A percentile compares a stretch with the other conserved stretches of the same genome.
These are phyloP conservation scores for Dioscorea dumetorum DNA, from an alignment of 106 monocot genomes.

Conservation along the genomic window DNA sequence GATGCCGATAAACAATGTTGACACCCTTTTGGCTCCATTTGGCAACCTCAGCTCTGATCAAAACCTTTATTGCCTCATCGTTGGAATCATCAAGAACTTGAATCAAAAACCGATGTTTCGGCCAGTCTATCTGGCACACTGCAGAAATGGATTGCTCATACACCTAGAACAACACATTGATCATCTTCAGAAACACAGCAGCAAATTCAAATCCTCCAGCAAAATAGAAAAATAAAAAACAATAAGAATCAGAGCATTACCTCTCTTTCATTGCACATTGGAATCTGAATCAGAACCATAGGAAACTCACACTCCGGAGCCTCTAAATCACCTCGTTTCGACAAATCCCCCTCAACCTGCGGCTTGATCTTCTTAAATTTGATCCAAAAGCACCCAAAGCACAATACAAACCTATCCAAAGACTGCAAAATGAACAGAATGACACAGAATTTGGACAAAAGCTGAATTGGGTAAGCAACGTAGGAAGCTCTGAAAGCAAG, in stretches of 20 bases:
- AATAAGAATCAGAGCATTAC: conserved; percentile 7
- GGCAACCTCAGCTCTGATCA: conserved; percentile 52
- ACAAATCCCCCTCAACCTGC: conserved; percentile 10
- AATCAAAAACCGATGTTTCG: conserved; percentile 39
- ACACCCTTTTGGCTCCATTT: conserved; percentile 56
- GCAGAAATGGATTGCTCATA: conserved; percentile 77
- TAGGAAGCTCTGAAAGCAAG: conserved; percentile 34
- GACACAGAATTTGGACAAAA: conserved; percentile 44
- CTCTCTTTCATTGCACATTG: conserved; percentile 70
- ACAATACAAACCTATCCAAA: conserved; percentile 36
- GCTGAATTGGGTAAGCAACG: conserved; percentile 34
- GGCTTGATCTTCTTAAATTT: conserved; percentile 49
- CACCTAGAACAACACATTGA: conserved; percentile 26
- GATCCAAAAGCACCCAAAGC: conserved; percentile 72
- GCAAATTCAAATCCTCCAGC: no score
- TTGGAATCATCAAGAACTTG: conserved; percentile 76
- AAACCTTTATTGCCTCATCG: conserved; percentile 30
- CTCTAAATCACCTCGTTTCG: conserved; percentile 5
- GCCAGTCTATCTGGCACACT: conserved; percentile 61
- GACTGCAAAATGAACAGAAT: conserved; percentile 55
- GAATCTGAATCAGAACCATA: conserved; percentile 72
- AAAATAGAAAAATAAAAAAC: no score
- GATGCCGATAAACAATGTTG: conserved; percentile 56
- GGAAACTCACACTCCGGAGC: conserved; percentile 22
- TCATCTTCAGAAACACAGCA: no score